Conservation (phyloP, 352 stramenopile genomes). For the Phytophthora hibernalis region DNA sequence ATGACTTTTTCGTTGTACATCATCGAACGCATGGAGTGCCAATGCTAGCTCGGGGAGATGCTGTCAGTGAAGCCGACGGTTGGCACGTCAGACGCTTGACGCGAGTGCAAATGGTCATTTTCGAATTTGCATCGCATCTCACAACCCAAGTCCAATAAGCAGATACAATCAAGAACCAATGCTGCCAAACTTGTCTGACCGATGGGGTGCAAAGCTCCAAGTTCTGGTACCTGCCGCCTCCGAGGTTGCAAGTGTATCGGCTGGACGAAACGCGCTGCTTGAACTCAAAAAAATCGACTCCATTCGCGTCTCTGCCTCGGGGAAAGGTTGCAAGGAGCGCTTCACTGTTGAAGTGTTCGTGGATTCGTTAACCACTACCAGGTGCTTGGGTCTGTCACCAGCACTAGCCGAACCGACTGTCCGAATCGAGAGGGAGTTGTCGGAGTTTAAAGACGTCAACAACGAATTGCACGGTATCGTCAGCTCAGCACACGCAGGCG, state of each 20-base stretch:
- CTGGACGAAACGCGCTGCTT: conserved; percentile 3
- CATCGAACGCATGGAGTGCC: neutral
- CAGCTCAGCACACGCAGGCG: conserved; percentile 4
- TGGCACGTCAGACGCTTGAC: neutral
- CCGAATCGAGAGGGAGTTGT: conserved; percentile 12
- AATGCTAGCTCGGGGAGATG: neutral
- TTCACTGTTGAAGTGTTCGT: conserved; percentile 21
- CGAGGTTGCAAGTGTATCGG: conserved; percentile 2
- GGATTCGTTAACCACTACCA: neutral
- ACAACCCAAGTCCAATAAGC: conserved; percentile 1
- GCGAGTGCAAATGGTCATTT: conserved; percentile 12
- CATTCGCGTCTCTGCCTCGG: conserved; percentile 15
- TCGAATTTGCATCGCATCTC: conserved; percentile 6
- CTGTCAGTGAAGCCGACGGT: neutral
- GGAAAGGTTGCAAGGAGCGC: conserved; percentile 15
- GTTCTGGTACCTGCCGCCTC: conserved; percentile 5
- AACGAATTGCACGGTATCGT: conserved; percentile 18
- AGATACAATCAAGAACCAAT: neutral
- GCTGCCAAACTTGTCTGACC: conserved; percentile 25
- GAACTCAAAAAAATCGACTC: conserved; percentile 27
- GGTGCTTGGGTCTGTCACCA: conserved; percentile 6
- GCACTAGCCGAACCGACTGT: neutral
- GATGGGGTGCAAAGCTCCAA: conserved; percentile 25
- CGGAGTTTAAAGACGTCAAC: conserved; percentile 18
- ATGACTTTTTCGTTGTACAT: conserved; percentile 3